phyloP scores from a whole-genome alignment of 108 stramenopile species.

The Cyclotella sp. region DNA sequence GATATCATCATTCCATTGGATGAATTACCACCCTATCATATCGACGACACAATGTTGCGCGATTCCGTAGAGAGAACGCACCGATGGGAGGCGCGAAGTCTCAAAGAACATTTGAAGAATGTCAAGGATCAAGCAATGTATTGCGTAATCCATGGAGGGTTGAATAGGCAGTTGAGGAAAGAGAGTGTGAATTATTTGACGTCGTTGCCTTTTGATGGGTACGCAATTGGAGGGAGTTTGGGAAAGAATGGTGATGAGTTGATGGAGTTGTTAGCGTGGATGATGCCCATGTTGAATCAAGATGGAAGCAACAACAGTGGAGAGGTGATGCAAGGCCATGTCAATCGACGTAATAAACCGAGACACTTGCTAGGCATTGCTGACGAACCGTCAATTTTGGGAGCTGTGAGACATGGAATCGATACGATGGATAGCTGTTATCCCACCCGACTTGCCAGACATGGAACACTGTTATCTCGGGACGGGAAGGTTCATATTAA shows the following conservation, averaged over 20 bases:
- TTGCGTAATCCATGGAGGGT: constrained; percentile 92
- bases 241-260: constrained; percentile 89
- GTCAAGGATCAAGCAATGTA: constrained; percentile 91
- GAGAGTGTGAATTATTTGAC: constrained; percentile 87
- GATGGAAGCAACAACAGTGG: constrained; percentile 11
- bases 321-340: neutral
- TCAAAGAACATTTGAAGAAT: constrained; percentile 83
- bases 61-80: constrained; percentile 87
- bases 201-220: constrained; percentile 93
- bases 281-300: constrained; percentile 89
- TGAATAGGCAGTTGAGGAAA: constrained; percentile 79
- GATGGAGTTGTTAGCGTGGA: constrained; percentile 82
- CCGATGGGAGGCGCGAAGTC: constrained; percentile 92
- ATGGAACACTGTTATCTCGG: constrained; percentile 81
- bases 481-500: constrained; percentile 71
- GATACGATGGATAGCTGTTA: constrained; percentile 94
- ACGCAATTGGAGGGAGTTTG: constrained; percentile 91
- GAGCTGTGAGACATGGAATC: constrained; percentile 80
- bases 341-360: constrained; percentile 71
- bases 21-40: constrained; percentile 91
- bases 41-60: constrained; percentile 61
- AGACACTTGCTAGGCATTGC: constrained; percentile 94
- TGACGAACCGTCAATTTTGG: constrained; percentile 83
- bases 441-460: constrained; percentile 88
- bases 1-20: constrained; percentile 97